Evolutionary conservation across 306 rosid genomes (phyloP).

Genomic region (Dicorynia guianensis): DNA sequence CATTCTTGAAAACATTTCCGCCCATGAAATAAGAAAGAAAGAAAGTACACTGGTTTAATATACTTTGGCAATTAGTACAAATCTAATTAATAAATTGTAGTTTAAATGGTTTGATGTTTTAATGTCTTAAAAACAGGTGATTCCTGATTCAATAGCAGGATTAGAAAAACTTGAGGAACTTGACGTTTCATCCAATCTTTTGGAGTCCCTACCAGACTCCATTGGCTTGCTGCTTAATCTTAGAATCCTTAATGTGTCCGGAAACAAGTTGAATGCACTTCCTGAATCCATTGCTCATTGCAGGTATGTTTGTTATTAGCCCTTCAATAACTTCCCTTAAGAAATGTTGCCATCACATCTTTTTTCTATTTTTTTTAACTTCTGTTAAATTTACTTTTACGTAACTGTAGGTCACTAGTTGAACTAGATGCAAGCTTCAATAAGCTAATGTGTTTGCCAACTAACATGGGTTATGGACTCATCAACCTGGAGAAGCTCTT

Average conservation of each 20-base stretch:
- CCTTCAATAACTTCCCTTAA: not conserved
- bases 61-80: not conserved
- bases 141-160: constrained; percentile 60
- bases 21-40: constrained; percentile 5
- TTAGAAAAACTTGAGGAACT: constrained; percentile 55
- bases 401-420: constrained; percentile 48
- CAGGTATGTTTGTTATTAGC: constrained; percentile 45
- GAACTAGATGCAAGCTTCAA: constrained; percentile 64
- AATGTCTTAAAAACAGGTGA: constrained; percentile 49
- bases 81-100: not conserved
- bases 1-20: not conserved
- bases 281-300: constrained; percentile 59
- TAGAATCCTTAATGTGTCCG: constrained; percentile 51
- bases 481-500: constrained; percentile 55
- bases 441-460: constrained; percentile 58
- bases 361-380: constrained; percentile 3
- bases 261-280: constrained; percentile 54
- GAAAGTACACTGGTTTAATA: not conserved
- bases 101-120: constrained; percentile 29
- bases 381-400: constrained; percentile 22
- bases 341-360: not conserved
- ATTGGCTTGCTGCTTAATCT: constrained; percentile 57
- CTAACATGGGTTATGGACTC: constrained; percentile 54
- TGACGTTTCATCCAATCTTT: constrained; percentile 54
- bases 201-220: constrained; percentile 50